These are phyloP conservation scores for Saccharum hybrid DNA, from an alignment of 202 grass and related monocot species.

Conservation along the genomic window DNA sequence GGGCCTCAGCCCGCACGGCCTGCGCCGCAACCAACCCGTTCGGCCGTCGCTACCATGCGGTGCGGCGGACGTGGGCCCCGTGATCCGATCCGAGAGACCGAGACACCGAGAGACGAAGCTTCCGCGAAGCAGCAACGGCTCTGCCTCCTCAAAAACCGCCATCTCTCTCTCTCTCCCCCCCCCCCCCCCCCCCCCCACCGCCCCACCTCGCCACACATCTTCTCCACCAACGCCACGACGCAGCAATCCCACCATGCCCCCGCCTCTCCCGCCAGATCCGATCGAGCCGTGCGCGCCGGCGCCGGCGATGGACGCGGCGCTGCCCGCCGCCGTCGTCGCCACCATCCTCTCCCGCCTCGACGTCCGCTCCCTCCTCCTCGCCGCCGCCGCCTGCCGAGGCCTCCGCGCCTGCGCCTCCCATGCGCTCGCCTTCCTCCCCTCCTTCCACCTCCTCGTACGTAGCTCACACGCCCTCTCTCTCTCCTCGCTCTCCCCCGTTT, in stretches of 20 bases:
- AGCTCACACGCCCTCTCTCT: not conserved
- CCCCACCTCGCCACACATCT: not conserved
- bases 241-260: constrained; percentile 30
- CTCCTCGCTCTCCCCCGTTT: not conserved
- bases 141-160: constrained; percentile 46
- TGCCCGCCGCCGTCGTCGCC: constrained; percentile 65
- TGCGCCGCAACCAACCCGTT: not conserved
- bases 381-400: constrained; percentile 58
- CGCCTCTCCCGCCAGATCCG: constrained; percentile 46
- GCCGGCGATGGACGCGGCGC: constrained; percentile 59
- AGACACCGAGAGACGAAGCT: constrained; percentile 49
- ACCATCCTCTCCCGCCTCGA: constrained; percentile 87
- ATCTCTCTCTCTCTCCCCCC: not conserved
- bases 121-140: constrained; percentile 69
- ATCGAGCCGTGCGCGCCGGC: constrained; percentile 40
- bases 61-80: constrained; percentile 26
- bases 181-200: too few species aligned
- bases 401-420: constrained; percentile 60
- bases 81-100: constrained; percentile 14
- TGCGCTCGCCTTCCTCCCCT: constrained; percentile 69
- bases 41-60: not conserved
- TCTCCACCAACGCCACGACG: constrained; percentile 24
- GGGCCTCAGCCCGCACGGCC: not conserved
- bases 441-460: constrained; percentile 76
- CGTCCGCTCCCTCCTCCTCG: constrained; percentile 68